Base-by-base conservation (phyloP, 345 rosid genomes). In the Aurinia saxatilis region DNA sequence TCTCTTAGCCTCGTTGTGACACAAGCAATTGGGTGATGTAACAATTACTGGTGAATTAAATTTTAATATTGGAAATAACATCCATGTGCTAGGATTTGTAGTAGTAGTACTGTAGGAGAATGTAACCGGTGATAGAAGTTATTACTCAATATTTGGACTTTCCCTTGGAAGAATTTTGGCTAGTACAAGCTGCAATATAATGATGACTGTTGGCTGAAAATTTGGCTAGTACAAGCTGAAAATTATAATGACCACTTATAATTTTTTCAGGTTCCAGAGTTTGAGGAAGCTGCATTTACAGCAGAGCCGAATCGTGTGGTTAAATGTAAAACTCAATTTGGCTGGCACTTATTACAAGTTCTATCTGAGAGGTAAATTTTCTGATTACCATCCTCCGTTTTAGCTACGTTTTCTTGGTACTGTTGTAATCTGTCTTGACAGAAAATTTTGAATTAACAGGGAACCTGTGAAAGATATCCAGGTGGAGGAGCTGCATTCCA, bases 331-430 rank as follows among this genome's bases (percentile, higher is more conserved):
- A 88, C 96, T 37, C 75, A 88, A 66, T 91, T 75, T 72, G 98
- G 98, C 53, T 83, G 91, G 92, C 96, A 91, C 75, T 77, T 91
- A 65, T 65, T 91, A 81, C 95, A 91, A 82, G 96, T 88, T 75
- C 66, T 88, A 34, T 86, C 96, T 16, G 96, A 91, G 79, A 84
- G 98, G 98, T 91, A 67, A 57, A 60, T 34, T 50, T 48, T 31
- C 7, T 51, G 25, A 46, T 15, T 64, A 11, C 44, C 48, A 44
- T 38, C 50, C 50, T 54, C 13, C 5, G 5, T 44, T n/a, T n/a
- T 27, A 29, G 34, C 27, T 0, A 30, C 13, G 11, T 18, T 27
- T 68, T 17, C 15, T 30, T 14, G 13, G 1, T 12, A 60, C 46
- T 60, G 57, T 50, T 51, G 31, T 23, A 12, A 23, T 19, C 3